Evolutionary conservation across 2,329 filamentous ascomycete species (phyloP).

Genomic region (Pseudopyricularia cyperi): DNA sequence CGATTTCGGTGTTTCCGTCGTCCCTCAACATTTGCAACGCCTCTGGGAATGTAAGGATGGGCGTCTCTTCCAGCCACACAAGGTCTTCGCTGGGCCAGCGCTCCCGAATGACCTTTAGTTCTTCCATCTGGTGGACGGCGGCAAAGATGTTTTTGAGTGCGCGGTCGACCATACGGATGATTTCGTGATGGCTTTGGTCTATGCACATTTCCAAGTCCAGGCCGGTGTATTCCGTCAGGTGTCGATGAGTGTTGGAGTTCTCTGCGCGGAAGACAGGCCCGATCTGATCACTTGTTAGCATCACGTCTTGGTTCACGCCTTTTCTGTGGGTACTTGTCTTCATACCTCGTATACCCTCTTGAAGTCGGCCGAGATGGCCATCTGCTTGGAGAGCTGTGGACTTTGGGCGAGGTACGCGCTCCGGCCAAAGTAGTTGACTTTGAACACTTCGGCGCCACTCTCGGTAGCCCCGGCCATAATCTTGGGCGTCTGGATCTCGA

Average conservation of each 20-base stretch:
- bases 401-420: constrained; percentile 83
- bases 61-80: constrained; percentile 76
- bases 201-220: constrained; percentile 90
- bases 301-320: not conserved
- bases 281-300: constrained; percentile 25
- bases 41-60: constrained; percentile 66
- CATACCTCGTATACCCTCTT: constrained; percentile 64
- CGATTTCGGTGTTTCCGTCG: constrained; percentile 58
- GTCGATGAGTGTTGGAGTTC: constrained; percentile 89
- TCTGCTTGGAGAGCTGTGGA: constrained; percentile 85
- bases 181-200: constrained; percentile 79
- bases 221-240: constrained; percentile 89
- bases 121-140: constrained; percentile 41
- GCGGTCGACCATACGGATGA: constrained; percentile 63
- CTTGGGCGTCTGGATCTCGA: constrained; percentile 91
- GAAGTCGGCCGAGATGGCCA: constrained; percentile 83
- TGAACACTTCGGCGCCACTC: constrained; percentile 83
- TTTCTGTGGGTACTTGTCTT: not conserved
- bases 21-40: constrained; percentile 70
- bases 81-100: constrained; percentile 81
- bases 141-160: constrained; percentile 63
- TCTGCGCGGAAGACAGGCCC: constrained; percentile 87
- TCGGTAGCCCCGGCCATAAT: constrained; percentile 83
- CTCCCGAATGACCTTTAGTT: constrained; percentile 67
- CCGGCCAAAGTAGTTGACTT: constrained; percentile 81